Evolutionary conservation across 2,329 filamentous ascomycete species (phyloP).

Genomic region (Nothopassalora personata): DNA sequence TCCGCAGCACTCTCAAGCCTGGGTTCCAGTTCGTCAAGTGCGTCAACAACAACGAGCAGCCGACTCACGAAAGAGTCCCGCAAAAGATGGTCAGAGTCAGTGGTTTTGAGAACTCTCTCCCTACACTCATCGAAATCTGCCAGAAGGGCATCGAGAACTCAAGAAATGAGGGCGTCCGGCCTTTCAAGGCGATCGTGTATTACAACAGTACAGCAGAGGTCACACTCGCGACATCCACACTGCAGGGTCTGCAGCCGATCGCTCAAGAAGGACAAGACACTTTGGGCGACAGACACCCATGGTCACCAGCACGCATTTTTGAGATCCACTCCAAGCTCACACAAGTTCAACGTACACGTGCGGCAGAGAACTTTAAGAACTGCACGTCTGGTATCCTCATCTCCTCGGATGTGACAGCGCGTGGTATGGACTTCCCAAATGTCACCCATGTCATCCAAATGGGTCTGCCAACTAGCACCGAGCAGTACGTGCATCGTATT

Average conservation of each 20-base stretch:
- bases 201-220: slow-evolving; percentile 74
- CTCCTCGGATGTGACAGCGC: slow-evolving; percentile 48
- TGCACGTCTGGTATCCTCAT: slow-evolving; percentile 50
- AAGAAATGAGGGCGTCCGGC: slow-evolving; percentile 40
- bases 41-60: slow-evolving; percentile 72
- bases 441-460: slow-evolving; percentile 50
- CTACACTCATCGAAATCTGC: slow-evolving; percentile 71
- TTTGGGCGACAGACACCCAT: slow-evolving; percentile 16
- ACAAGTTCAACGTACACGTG: slow-evolving; percentile 63
- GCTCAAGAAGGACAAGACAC: slow-evolving; percentile 26
- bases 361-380: slow-evolving; percentile 66
- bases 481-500: slow-evolving; percentile 49
- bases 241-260: slow-evolving; percentile 45
- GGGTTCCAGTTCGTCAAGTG: slow-evolving; percentile 87
- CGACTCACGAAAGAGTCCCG: slow-evolving; percentile 78
- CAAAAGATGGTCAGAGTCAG: slow-evolving; percentile 66
- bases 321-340: slow-evolving; percentile 75
- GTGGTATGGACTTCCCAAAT: slow-evolving; percentile 51
- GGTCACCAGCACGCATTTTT: slow-evolving; percentile 39
- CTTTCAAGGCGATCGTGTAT: slow-evolving; percentile 97
- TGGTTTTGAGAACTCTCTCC: slow-evolving; percentile 70
- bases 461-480: slow-evolving; percentile 41
- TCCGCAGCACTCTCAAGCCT: slow-evolving; percentile 70
- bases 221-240: slow-evolving; percentile 56
- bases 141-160: slow-evolving; percentile 37